Percentiles rank a stretch among this genome's conserved stretches.
These are phyloP conservation scores for Sophora flavescens DNA, from an alignment of 306 rosid species.

Conservation along the genomic window DNA sequence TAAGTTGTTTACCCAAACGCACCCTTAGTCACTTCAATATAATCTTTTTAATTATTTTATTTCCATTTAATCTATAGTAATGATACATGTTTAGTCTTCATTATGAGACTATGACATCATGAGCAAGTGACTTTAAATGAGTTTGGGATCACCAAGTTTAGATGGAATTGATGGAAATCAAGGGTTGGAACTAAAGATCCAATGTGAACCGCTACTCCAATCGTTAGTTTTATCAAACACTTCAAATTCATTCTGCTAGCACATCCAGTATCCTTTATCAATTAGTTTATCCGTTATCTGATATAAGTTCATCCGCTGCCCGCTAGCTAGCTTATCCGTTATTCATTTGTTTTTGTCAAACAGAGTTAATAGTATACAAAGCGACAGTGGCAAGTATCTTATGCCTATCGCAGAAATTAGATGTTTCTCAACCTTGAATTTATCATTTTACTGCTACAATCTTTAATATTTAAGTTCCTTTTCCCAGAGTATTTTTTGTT, in stretches of 20 bases:
- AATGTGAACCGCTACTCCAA: too few relatives aligned
- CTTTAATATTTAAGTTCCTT: background rate
- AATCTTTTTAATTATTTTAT: background rate
- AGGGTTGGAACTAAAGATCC: background rate
- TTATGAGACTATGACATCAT: background rate
- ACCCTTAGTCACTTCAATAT: background rate
- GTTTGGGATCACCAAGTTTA: background rate
- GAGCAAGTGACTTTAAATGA: background rate
- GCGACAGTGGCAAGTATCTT: background rate
- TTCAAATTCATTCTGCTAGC: too few relatives aligned
- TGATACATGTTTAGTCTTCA: background rate
- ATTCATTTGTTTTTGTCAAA: too few relatives aligned
- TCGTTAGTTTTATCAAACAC: too few relatives aligned
- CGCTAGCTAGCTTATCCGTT: too few relatives aligned
- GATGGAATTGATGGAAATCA: background rate
- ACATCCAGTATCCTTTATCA: too few relatives aligned
- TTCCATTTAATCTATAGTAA: background rate
- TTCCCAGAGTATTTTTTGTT: background rate
- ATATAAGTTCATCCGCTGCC: too few relatives aligned
- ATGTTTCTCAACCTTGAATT: slow-evolving; percentile 1
- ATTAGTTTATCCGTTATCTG: too few relatives aligned
- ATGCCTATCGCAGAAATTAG: background rate
- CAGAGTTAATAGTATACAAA: background rate
- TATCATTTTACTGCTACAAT: background rate
- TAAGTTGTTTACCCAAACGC: too few relatives aligned